A percentile compares a stretch with the other conserved stretches of the same genome.
Evolutionary conservation across 1,284 basidiomycete species (phyloP).

Genomic region (Wallemia mellicola): DNA sequence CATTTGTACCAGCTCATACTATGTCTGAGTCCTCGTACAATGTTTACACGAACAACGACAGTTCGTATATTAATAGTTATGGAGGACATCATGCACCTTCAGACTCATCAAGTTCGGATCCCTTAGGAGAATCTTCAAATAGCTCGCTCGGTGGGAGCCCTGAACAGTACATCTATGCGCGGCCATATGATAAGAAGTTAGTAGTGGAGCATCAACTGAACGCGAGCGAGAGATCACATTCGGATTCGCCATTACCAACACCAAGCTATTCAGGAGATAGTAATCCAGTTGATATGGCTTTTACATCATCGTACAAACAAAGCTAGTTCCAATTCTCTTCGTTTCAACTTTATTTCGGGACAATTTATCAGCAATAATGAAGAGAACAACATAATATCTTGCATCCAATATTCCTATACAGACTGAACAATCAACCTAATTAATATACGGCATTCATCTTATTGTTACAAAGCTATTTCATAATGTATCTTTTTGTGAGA

Average conservation of each 20-base stretch:
- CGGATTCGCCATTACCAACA: background rate
- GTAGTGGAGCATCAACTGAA: background rate
- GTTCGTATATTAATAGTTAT: background rate
- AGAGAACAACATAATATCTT: background rate
- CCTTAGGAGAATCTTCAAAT: background rate
- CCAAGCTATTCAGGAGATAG: background rate
- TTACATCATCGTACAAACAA: background rate
- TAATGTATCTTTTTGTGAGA: background rate
- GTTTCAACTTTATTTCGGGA: too few species aligned
- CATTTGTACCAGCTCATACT: background rate
- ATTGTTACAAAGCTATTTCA: background rate
- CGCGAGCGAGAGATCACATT: background rate
- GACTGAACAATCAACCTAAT: background rate
- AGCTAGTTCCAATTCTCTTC: background rate
- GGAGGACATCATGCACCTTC: background rate
- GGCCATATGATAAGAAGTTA: background rate
- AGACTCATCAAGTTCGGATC: background rate
- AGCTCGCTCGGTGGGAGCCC: background rate
- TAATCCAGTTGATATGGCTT: background rate
- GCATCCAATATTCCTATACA: background rate
- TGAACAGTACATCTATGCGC: background rate
- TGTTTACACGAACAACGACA: background rate
- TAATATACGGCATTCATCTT: background rate
- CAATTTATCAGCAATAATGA: too few species aligned
- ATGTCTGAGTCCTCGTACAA: background rate